Evolutionary conservation across 441 rosid species (phyloP).

Genomic region (Macaranga tanarius): DNA sequence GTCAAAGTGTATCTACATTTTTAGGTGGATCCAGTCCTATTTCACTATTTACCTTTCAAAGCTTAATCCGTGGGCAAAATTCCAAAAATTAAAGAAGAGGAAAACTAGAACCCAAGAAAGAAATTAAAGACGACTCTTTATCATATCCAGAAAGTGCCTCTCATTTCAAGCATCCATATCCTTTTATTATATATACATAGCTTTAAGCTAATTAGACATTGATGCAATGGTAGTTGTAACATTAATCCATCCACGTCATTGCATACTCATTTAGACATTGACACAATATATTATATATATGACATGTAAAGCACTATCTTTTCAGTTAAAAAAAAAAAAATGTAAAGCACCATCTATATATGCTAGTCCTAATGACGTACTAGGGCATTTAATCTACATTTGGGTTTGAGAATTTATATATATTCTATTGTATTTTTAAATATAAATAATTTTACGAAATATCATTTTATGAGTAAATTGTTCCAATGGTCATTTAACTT

Average conservation of each 20-base stretch:
- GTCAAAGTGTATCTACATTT: too few species aligned
- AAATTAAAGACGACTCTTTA: not conserved
- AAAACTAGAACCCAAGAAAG: not conserved
- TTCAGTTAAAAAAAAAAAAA: not conserved
- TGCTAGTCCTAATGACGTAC: not conserved
- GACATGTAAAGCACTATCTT: slow-evolving; percentile 6
- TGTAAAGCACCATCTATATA: not conserved
- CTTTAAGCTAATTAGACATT: not conserved
- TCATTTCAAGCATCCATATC: not conserved
- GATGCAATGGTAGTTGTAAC: not conserved
- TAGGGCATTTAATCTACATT: not conserved
- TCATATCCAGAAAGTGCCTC: not conserved
- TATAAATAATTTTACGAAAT: not conserved
- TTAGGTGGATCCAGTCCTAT: too few species aligned
- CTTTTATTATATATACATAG: not conserved
- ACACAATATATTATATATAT: not conserved
- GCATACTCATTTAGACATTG: slow-evolving; percentile 3
- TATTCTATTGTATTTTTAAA: too few species aligned
- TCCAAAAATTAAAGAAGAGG: not conserved
- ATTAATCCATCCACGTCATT: slow-evolving; percentile 14
- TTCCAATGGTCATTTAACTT: too few species aligned
- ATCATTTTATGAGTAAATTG: too few species aligned
- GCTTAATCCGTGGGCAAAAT: not conserved
- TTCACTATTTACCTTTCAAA: not conserved
- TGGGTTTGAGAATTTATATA: not conserved